These are phyloP conservation scores for Sclerotinia nivalis DNA, from an alignment of 2,329 filamentous ascomycete genomes.

Conservation along the genomic window DNA sequence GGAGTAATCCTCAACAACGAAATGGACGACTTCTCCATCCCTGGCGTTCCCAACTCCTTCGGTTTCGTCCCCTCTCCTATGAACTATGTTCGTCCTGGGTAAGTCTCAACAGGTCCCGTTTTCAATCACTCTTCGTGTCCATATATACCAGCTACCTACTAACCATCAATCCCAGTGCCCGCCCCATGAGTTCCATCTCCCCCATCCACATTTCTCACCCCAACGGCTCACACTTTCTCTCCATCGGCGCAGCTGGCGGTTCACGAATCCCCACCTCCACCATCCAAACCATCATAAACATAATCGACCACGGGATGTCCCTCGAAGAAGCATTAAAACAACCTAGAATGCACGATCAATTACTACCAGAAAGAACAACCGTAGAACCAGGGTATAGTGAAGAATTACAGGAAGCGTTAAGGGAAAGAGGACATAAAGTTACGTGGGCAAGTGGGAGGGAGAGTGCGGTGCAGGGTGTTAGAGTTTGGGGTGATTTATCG, in stretches of 20 bases:
- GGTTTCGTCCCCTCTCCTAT: conserved; percentile 76
- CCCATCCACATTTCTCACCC: conserved; percentile 62
- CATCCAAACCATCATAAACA: conserved; percentile 70
- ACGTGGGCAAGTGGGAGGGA: conserved; percentile 63
- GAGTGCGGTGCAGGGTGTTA: conserved; percentile 72
- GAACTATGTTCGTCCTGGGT: conserved; percentile 70
- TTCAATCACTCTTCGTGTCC: neutral
- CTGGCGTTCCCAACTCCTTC: conserved; percentile 74
- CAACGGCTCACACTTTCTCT: conserved; percentile 65
- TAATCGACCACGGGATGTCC: conserved; percentile 64
- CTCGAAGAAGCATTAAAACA: conserved; percentile 61
- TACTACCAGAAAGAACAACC: conserved; percentile 67
- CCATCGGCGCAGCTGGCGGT: conserved; percentile 76
- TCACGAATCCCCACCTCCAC: conserved; percentile 81
- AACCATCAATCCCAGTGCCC: conserved; percentile 58
- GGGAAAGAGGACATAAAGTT: conserved; percentile 67
- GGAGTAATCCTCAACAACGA: conserved; percentile 50
- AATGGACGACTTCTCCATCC: conserved; percentile 84
- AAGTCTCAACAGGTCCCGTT: neutral
- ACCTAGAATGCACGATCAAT: conserved; percentile 78
- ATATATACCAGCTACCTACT: too few relatives aligned
- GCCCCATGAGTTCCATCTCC: conserved; percentile 79
- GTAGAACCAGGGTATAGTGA: conserved; percentile 73
- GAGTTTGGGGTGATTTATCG: conserved; percentile 65
- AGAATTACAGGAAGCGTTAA: conserved; percentile 62